Percentiles rank a stretch among this genome's conserved stretches.
Conservation (phyloP, 202 grass and related monocot genomes). For the Hordeum pubiflorum region DNA sequence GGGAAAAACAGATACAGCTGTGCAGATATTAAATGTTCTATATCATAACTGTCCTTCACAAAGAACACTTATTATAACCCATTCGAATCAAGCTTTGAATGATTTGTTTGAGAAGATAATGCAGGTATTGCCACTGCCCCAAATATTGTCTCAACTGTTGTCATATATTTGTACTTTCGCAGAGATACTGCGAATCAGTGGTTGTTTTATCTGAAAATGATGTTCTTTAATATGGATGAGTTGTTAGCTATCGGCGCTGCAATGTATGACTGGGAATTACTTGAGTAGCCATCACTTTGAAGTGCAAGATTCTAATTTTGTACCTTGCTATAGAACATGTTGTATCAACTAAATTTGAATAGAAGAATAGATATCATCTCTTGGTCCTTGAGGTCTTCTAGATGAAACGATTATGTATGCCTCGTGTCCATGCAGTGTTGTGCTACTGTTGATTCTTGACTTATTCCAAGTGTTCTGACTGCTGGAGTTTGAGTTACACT, state of each 20-base stretch:
- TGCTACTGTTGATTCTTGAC: not conserved
- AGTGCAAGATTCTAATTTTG: not conserved
- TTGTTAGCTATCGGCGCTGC: not conserved
- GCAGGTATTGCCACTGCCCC: constrained; percentile 52
- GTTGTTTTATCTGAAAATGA: not conserved
- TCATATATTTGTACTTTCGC: not conserved
- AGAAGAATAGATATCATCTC: not conserved
- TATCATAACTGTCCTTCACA: constrained; percentile 99
- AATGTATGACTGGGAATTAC: constrained; percentile 8
- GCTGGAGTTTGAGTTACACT: not conserved
- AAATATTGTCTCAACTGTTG: constrained; percentile 19
- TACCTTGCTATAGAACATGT: not conserved
- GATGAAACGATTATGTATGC: not conserved
- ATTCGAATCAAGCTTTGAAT: constrained; percentile 98
- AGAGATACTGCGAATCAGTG: constrained; percentile 1
- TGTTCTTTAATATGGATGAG: not conserved
- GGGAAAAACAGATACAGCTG: constrained; percentile 97
- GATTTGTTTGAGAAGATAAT: constrained; percentile 99
- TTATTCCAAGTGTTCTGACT: constrained; percentile 8
- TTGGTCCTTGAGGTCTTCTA: not conserved
- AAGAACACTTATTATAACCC: constrained; percentile 96
- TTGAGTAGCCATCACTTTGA: not conserved
- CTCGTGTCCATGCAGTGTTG: constrained; percentile 12
- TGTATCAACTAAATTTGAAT: constrained; percentile 2
- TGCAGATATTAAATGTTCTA: constrained; percentile 98